A percentile compares a stretch with the other conserved stretches of the same genome.
Evolutionary conservation across 2,329 filamentous ascomycete species (phyloP).

Genomic region (Ceratocystiopsis sp.): DNA sequence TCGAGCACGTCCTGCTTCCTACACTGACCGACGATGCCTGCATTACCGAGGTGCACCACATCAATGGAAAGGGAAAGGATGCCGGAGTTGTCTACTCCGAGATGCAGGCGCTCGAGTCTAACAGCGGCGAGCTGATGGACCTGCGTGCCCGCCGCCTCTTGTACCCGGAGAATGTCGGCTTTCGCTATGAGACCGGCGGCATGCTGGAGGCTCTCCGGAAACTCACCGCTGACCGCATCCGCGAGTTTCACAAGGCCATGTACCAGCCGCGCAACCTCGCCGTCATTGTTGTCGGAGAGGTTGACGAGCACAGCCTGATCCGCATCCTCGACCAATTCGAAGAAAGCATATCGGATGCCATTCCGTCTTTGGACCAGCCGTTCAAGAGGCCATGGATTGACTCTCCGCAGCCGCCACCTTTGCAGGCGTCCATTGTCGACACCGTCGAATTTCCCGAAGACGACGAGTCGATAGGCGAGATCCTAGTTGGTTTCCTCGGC

Average conservation of each 20-base stretch:
- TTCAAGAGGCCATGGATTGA: conserved; percentile 88
- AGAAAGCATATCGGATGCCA: conserved; percentile 63
- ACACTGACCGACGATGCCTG: conserved; percentile 86
- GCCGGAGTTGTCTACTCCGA: conserved; percentile 96
- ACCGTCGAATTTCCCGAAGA: conserved; percentile 89
- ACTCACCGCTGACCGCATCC: conserved; percentile 74
- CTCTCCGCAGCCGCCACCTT: conserved; percentile 56
- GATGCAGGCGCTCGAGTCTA: conserved; percentile 92
- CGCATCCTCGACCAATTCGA: conserved; percentile 78
- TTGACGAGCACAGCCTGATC: conserved; percentile 66
- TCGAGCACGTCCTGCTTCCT: conserved; percentile 84
- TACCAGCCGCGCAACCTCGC: conserved; percentile 95
- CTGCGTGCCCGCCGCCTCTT: conserved; percentile 61
- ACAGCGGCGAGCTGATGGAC: conserved; percentile 72
- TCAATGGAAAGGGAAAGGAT: conserved; percentile 86
- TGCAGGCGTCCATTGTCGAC: conserved; percentile 57
- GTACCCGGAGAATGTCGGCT: conserved; percentile 80
- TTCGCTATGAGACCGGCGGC: conserved; percentile 94
- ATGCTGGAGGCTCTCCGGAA: conserved; percentile 85
- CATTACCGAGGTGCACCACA: conserved; percentile 89
- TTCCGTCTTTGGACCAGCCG: conserved; percentile 55
- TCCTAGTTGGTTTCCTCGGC: conserved; percentile 73
- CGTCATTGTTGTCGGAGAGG: conserved; percentile 78
- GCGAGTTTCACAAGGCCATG: conserved; percentile 91
- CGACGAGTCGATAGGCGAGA: conserved; percentile 83